Evolutionary conservation across 2,329 filamentous ascomycete genomes (phyloP), one percentile per base, ranked within the genome.

Genomic region (Sarocladiaceae sp.): DNA sequence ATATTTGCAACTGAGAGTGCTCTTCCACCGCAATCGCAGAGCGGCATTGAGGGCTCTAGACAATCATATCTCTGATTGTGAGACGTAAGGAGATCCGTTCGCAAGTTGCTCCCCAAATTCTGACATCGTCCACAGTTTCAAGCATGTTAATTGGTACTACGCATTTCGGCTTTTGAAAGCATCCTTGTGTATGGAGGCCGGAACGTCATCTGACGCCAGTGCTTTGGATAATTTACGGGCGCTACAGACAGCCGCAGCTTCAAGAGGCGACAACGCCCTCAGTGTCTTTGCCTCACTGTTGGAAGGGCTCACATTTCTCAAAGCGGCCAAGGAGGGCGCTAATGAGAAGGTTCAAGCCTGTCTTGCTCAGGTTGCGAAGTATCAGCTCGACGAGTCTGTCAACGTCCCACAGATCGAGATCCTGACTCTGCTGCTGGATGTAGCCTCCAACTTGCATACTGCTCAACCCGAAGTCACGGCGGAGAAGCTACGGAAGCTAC

Each of bases 131-230:
- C n/a, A 12, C 54, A 82, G 74, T 31, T 84, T 83, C 60, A 82
- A 84, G 62, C 84, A 88, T 59, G 72, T 78, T 8, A 79, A 83
- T 48, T 93, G 88, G 88, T 77, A 86, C 15, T 93, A 92, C 63
- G 86, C 85, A 0, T 87, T 92, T 60, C 83, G 87, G 7, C 83
- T 93, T 42, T 69, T 92, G 13, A 87, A 88, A 57, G 82, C 86
- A 0, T 82, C 86, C 0, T 78, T 91, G 42, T 81, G 86, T 54
- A 70, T 90, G 48, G 79, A 88, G 58, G 75, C 77, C 44, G 74
- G 78, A 4, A 80, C 73, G 39, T 75, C 78, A 10, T 76, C 80
- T 12, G 88, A 92, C 54, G 73, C 76, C 1, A 75, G 82, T 46
- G 77, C 84, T 0, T 68, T 90, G 2, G 84, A 89, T 18, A 87